These are phyloP conservation scores for Pyricularia pennisetigena DNA, from an alignment of 2,329 filamentous ascomycete species.

Conservation along the genomic window DNA sequence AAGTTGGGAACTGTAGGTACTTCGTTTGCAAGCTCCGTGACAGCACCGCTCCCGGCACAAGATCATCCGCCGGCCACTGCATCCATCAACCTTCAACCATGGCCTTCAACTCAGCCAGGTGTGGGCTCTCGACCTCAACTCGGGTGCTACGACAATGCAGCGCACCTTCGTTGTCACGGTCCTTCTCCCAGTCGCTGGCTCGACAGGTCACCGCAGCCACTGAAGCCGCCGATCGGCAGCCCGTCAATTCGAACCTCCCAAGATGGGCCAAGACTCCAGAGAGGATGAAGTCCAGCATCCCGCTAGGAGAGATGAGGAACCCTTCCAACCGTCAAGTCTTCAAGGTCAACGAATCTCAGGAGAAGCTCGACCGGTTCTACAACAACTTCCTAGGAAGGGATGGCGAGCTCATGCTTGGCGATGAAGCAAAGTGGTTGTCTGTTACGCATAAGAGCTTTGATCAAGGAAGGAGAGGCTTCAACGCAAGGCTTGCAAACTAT, in stretches of 20 bases:
- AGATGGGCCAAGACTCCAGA: slow-evolving; percentile 64
- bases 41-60: neutral
- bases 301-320: slow-evolving; percentile 45
- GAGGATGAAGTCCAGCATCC: slow-evolving; percentile 61
- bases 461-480: slow-evolving; percentile 87
- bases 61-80: neutral
- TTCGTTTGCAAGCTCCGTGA: neutral
- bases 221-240: neutral
- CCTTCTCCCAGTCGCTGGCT: slow-evolving; percentile 2
- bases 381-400: slow-evolving; percentile 62
- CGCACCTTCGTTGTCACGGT: slow-evolving; percentile 3
- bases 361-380: slow-evolving; percentile 68
- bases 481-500: slow-evolving; percentile 82
- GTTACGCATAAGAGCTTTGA: slow-evolving; percentile 98
- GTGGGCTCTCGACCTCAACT: slow-evolving; percentile 20
- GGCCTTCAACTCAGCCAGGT: slow-evolving; percentile 23
- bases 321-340: slow-evolving; percentile 42
- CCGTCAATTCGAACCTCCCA: slow-evolving; percentile 24
- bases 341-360: slow-evolving; percentile 66
- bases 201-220: neutral
- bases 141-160: slow-evolving; percentile 21
- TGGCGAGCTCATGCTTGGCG: slow-evolving; percentile 65
- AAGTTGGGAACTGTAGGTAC: neutral
- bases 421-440: slow-evolving; percentile 93
- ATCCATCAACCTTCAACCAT: slow-evolving; percentile 11